phyloP scores from a whole-genome alignment of 257 asterid genomes.

The Solanum corneliomulleri region DNA sequence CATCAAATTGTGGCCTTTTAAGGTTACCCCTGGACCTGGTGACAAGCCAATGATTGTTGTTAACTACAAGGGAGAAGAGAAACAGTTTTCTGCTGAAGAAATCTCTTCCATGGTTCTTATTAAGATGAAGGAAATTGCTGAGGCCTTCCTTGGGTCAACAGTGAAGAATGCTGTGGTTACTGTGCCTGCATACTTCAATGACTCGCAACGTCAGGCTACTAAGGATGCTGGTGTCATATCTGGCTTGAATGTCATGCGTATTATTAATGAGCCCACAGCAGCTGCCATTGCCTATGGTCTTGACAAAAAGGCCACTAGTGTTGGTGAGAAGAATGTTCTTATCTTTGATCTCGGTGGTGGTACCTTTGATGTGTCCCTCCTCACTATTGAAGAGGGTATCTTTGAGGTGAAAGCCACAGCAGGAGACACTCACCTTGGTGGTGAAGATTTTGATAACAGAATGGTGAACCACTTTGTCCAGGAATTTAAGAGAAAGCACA shows the following conservation, averaged over 20 bases:
- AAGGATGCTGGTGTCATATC: slow-evolving; percentile 12
- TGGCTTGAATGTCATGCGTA: slow-evolving; percentile 7
- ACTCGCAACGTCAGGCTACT: slow-evolving; percentile 8
- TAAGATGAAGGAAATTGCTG: slow-evolving; percentile 12
- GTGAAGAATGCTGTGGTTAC: slow-evolving; percentile 13
- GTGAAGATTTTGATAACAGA: slow-evolving; percentile 14
- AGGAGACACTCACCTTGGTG: slow-evolving; percentile 20
- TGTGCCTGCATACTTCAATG: slow-evolving; percentile 12
- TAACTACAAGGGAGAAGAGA: slow-evolving; percentile 6
- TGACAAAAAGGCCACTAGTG: slow-evolving; percentile 2
- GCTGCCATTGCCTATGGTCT: slow-evolving; percentile 16
- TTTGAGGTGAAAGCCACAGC: slow-evolving; percentile 16
- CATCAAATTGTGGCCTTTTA: slow-evolving; percentile 12
- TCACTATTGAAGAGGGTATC: slow-evolving; percentile 12
- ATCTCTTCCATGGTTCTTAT: slow-evolving; percentile 13
- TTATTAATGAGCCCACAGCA: slow-evolving; percentile 14
- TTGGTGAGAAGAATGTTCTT: slow-evolving; percentile 6
- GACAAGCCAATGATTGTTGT: slow-evolving; percentile 11
- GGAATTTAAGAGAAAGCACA: slow-evolving; percentile 22
- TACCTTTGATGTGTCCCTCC: slow-evolving; percentile 14
- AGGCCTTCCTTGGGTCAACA: slow-evolving; percentile 2
- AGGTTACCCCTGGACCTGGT: neutral
- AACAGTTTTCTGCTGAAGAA: slow-evolving; percentile 10
- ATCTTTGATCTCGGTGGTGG: slow-evolving; percentile 19
- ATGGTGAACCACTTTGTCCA: slow-evolving; percentile 8